Percentiles rank a stretch among this genome's conserved stretches.
Conservation (phyloP, 352 stramenopile species). For the Hyaloperonospora arabidopsidis region DNA sequence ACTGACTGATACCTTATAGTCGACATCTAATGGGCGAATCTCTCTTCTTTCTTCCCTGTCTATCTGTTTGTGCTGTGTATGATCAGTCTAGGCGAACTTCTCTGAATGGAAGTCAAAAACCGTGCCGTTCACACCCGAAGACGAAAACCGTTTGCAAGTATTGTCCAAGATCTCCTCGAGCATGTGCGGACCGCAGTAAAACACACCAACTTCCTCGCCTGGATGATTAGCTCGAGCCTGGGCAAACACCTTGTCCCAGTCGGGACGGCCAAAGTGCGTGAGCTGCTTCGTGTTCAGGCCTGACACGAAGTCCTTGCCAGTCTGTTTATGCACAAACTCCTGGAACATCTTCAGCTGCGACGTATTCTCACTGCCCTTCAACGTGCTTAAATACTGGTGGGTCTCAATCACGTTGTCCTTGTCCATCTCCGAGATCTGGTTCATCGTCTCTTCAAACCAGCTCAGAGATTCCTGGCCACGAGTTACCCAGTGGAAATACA, state of each 20-base stretch:
- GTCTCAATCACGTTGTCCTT: slow-evolving; percentile 70
- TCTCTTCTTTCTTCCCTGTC: too few relatives aligned
- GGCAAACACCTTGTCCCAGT: slow-evolving; percentile 76
- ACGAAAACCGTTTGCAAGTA: slow-evolving; percentile 65
- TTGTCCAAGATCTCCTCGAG: slow-evolving; percentile 72
- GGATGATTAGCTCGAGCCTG: slow-evolving; percentile 40
- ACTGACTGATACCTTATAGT: too few relatives aligned
- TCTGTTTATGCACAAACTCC: slow-evolving; percentile 73
- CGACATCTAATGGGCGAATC: too few relatives aligned
- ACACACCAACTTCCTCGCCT: slow-evolving; percentile 76
- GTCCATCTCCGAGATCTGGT: slow-evolving; percentile 75
- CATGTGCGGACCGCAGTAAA: slow-evolving; percentile 75
- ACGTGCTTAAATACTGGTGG: slow-evolving; percentile 78
- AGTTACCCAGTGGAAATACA: slow-evolving; percentile 86
- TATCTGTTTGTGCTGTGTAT: slow-evolving; percentile 33
- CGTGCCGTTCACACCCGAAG: slow-evolving; percentile 38
- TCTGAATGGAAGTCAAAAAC: slow-evolving; percentile 82
- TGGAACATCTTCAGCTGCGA: slow-evolving; percentile 80
- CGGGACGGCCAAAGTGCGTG: slow-evolving; percentile 80
- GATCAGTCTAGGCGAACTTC: slow-evolving; percentile 53
- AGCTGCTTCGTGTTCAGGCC: slow-evolving; percentile 71
- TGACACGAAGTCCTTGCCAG: slow-evolving; percentile 72
- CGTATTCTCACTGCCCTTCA: slow-evolving; percentile 65
- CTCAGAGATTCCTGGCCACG: slow-evolving; percentile 67
- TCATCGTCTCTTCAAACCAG: slow-evolving; percentile 84